Base-by-base conservation (phyloP, 345 rosid genomes). In the Melaleuca alternifolia region DNA sequence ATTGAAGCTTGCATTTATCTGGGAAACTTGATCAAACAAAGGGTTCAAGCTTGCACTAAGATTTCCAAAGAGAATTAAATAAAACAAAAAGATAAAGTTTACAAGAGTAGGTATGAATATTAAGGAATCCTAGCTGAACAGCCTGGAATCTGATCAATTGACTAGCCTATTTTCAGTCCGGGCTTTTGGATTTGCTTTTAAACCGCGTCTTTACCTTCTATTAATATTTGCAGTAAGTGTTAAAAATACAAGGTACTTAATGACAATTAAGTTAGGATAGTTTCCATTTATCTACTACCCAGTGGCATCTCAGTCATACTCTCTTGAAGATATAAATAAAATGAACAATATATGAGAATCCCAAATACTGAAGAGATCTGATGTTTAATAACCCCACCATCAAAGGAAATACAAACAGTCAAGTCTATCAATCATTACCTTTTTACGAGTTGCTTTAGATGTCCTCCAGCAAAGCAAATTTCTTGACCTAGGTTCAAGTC, bases 381-480 rank as follows among this genome's bases (percentile, higher is more conserved):
- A 82, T 24, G 84, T 82, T 82, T 24, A 56, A 20, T 37, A 37
- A 71, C 48, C 26, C 81, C 48, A 18, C 7, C 48, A 37, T 37
- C 48, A 37, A 37, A 37, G 81, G 81, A 71, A 71, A 71, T 71
- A 18, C 81, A 41, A 71, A 71, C 6, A 6, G 26, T 71, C 21
- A 37, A 37, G 81, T 37, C 4, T 71, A 71, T 71, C 26, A 24
- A 71, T 52, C 41, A 87, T 88, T 94, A 98, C 99, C 98, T 95
- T 96, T 30, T 93, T 91, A 54, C 94, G 93, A 16, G 93, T 92
- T 79, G 87, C 92, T 90, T 91, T 93, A 5, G 94, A 89, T 54
- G 93, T 93, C 90, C 95, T 96, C 99, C 98, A 95, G 91, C 99
- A 95, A 65, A 96, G 91, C 91, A 96, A 89, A 91, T 93, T 95